These are phyloP conservation scores for Colletotrichum sp. DNA, from an alignment of 2,329 filamentous ascomycete genomes.

Conservation along the genomic window DNA sequence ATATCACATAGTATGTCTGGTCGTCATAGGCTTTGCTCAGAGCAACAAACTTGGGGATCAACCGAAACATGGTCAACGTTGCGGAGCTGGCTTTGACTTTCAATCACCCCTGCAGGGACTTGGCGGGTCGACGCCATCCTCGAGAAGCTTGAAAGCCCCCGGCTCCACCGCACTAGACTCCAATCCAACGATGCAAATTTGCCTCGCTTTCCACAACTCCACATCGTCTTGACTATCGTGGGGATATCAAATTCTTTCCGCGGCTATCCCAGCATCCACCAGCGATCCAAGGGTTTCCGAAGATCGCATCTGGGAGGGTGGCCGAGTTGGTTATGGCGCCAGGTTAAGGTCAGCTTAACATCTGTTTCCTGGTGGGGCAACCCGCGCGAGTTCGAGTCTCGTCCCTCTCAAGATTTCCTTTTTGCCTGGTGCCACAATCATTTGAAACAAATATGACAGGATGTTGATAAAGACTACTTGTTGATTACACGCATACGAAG, in stretches of 20 bases:
- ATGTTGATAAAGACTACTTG: accelerated
- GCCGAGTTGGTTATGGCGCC: neutral
- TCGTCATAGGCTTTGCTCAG: neutral
- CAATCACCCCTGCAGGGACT: accelerated
- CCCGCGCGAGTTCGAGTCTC: neutral
- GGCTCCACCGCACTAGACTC: neutral
- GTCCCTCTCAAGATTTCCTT: neutral
- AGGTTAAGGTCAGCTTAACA: neutral
- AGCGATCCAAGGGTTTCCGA: neutral
- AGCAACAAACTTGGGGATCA: accelerated
- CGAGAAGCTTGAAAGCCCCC: neutral
- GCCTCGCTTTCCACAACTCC: neutral
- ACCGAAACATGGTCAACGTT: neutral
- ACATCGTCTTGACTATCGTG: neutral
- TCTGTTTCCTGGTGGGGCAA: neutral
- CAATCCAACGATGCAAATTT: neutral
- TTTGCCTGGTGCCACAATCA: neutral
- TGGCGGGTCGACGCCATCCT: neutral
- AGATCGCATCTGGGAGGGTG: neutral
- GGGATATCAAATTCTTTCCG: neutral
- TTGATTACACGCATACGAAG: neutral
- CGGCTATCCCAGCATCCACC: neutral
- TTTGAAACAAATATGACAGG: neutral
- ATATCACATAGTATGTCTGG: neutral
- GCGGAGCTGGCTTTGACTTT: neutral